Conservation (phyloP, 1,284 basidiomycete genomes). For the Heterobasidion occidentale region DNA sequence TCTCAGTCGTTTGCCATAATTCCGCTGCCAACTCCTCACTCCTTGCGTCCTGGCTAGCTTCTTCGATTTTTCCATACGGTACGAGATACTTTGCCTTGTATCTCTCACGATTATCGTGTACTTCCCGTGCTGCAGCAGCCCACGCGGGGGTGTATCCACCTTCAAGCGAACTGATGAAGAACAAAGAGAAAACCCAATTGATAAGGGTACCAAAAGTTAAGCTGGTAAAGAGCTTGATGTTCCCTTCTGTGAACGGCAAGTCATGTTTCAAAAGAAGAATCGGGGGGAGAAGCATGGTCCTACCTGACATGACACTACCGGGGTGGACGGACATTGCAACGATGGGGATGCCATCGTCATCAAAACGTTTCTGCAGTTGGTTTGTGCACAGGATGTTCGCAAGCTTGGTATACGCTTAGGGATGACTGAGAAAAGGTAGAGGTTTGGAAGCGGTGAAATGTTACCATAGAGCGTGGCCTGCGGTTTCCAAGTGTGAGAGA, state of each 20-base stretch:
- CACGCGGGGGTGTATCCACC: conserved; percentile 13
- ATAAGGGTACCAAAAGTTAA: conserved; percentile 7
- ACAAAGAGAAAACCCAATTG: conserved; percentile 9
- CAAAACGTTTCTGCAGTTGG: conserved; percentile 11
- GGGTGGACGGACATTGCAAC: conserved; percentile 10
- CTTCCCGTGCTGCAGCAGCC: conserved; percentile 9
- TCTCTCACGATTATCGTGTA: conserved; percentile 7
- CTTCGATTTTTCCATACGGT: conserved; percentile 13
- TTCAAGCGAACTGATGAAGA: conserved; percentile 10
- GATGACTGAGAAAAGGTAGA: neutral
- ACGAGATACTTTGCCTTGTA: conserved; percentile 15
- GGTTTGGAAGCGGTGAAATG: neutral
- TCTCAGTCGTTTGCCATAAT: conserved; percentile 13
- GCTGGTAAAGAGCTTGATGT: conserved; percentile 9
- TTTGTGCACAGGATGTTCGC: conserved; percentile 10
- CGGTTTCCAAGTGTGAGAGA: conserved; percentile 8
- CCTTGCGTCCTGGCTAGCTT: conserved; percentile 9
- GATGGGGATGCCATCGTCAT: conserved; percentile 4
- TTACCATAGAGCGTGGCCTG: conserved; percentile 9
- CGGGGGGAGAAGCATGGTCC: neutral
- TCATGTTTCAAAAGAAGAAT: neutral
- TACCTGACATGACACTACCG: conserved; percentile 13
- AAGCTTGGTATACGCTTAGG: conserved; percentile 4
- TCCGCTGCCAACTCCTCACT: conserved; percentile 11
- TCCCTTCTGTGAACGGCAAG: conserved; percentile 7